Evolutionary conservation across 164 flowering plant species (phyloP).

Genomic region (Stephania yunnanensis): DNA sequence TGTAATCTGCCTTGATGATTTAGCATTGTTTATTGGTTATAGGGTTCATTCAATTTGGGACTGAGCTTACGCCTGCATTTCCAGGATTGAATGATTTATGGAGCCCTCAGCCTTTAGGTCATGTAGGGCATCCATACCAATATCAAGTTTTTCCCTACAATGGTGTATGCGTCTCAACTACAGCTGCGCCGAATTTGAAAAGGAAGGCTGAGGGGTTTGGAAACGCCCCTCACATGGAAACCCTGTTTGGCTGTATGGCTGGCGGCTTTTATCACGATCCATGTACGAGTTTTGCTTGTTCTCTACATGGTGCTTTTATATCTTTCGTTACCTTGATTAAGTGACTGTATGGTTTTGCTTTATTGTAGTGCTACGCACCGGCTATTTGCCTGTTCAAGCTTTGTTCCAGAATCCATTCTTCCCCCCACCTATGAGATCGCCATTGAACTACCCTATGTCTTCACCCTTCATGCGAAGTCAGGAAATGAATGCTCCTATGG

Average conservation of each 20-base stretch:
- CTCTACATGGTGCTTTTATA: background rate
- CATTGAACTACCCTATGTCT: slow-evolving; percentile 7
- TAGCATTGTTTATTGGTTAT: slow-evolving; percentile 3
- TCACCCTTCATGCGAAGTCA: slow-evolving; percentile 7
- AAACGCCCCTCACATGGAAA: slow-evolving; percentile 13
- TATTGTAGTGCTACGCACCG: slow-evolving; percentile 17
- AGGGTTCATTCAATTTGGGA: slow-evolving; percentile 18
- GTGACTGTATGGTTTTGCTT: slow-evolving; percentile 4
- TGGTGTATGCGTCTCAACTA: slow-evolving; percentile 11
- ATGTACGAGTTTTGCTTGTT: slow-evolving; percentile 13
- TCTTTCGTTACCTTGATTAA: background rate
- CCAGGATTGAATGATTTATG: slow-evolving; percentile 12
- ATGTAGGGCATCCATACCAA: slow-evolving; percentile 15
- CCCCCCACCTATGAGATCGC: slow-evolving; percentile 9
- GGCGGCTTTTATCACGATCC: slow-evolving; percentile 20
- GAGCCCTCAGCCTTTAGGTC: slow-evolving; percentile 15
- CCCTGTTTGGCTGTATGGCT: slow-evolving; percentile 15
- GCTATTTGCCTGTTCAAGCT: slow-evolving; percentile 19
- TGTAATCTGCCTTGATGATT: background rate
- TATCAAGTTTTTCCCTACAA: slow-evolving; percentile 12
- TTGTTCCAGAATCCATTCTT: slow-evolving; percentile 18
- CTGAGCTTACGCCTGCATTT: slow-evolving; percentile 15
- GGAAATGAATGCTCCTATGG: slow-evolving; percentile 12
- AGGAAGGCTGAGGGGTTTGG: slow-evolving; percentile 14
- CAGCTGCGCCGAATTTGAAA: slow-evolving; percentile 16